These are phyloP conservation scores for Inga laurina DNA, from an alignment of 306 rosid species.

Conservation along the genomic window DNA sequence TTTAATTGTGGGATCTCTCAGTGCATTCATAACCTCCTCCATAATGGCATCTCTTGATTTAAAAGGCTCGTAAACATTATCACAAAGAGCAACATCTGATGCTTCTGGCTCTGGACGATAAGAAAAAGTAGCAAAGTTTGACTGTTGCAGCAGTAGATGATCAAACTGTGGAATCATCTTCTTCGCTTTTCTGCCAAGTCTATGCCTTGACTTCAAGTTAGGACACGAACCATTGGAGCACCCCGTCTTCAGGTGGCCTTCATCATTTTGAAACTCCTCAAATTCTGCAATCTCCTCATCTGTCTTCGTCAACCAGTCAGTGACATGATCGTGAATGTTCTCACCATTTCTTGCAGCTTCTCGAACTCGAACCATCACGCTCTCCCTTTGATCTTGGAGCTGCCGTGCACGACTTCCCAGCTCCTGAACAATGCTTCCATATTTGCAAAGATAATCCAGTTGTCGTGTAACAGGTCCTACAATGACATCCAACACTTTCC, in stretches of 20 bases:
- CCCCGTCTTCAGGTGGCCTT: background rate
- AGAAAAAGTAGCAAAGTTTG: background rate
- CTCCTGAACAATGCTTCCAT: background rate
- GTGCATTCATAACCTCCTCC: background rate
- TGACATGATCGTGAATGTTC: background rate
- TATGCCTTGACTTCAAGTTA: background rate
- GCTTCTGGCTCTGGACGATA: background rate
- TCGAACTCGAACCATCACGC: background rate
- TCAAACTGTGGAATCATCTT: background rate
- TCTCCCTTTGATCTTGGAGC: background rate
- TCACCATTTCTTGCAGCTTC: background rate
- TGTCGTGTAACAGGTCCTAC: background rate
- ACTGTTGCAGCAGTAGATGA: background rate
- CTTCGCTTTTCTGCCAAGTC: background rate
- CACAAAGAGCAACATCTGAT: background rate
- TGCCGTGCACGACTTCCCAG: background rate
- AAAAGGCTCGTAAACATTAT: no score
- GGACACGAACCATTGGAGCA: background rate
- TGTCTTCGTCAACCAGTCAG: background rate
- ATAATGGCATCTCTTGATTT: background rate
- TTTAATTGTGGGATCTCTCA: background rate
- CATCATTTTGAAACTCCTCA: background rate
- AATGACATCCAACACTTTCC: background rate
- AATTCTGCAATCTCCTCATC: background rate
- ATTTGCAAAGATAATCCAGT: background rate